Evolutionary conservation across 2,329 filamentous ascomycete species (phyloP), one percentile per base, ranked within the genome.

Genomic region (Hirsutella rhossiliensis): DNA sequence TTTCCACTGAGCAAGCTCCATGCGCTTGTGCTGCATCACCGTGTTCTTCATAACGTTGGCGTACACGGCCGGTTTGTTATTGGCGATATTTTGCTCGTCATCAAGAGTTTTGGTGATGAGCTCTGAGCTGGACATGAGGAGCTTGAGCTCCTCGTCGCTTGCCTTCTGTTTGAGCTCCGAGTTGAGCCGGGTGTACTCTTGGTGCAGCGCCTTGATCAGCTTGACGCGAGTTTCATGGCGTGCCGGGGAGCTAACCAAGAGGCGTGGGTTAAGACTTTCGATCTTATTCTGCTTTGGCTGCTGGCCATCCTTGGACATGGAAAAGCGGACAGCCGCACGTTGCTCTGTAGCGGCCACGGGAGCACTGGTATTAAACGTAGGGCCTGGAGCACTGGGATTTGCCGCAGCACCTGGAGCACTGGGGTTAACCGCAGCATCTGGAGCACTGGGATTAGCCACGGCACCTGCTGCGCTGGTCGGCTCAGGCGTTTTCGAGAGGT

Each of bases 1-100:
- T 47, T 76, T 75, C 87, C 89, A 97, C 40, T 85, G 75, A 4
- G 73, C 69, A 3, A 78, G 57, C 1, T 68, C 70, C 84, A 94
- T 89, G 48, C 82, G 83, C 56, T 83, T 87, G 57, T 88, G 80
- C 38, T 72, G 72, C 53, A 84, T 73, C 46, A 97, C 82, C 30
- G 80, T 80, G 51, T 87, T 84, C 57, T 89, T 94, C 60, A 97
- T 78, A 23, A 88, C 69, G 54, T 94, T 95, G 8, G 75, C 69
- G 56, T 98, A 98, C 27, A 97, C 78, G 0, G 73, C 63, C 2
- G 73, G 65, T 47, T 82, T 82, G 15, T 81, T 78, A 12, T 69
- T 70, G 1, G 88, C 88, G 8, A 78, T 67, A 31, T 76, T 76
- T 58, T 94, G 80, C 63, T 98, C 94, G 47, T 89, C 79, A 51